Evolutionary conservation across 805 yeast genomes (phyloP), one percentile per base, ranked within the genome.

Genomic region (Jamesozyma lodderae): DNA sequence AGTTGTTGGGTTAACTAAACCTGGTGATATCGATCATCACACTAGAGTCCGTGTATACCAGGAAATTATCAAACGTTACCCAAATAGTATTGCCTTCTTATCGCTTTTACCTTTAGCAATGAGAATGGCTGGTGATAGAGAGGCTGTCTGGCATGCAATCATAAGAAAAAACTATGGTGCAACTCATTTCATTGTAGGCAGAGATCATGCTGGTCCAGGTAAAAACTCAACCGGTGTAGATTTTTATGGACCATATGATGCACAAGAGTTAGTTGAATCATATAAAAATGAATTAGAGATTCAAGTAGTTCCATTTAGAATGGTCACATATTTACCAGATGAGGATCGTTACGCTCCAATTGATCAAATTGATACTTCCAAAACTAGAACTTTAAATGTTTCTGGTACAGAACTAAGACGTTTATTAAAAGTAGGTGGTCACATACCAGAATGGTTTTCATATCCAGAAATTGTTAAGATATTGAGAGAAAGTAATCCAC

Each of bases 41-140:
- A 88, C 97, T 37, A 80, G 97, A 67, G 96, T 88, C 41, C 82
- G 92, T 53, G 97, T 88, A 11, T 88, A 88, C 69, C 82, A 84
- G 65, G 94, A 90, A 51, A 78, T 88, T 51, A 75, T 90, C 64
- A 84, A 88, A 66, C 81, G 90, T 56, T 88, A 84, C 65, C 97
- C 96, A 37, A 82, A 79, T 47, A 96, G 96, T 38, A 81, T 88
- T 75, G 96, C 96, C 13, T 77, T 83, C 47, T 69, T 88, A 45
- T 80, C 96, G 7, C 68, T 88, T 47, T 71, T 88, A 52, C 97
- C 97, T 10, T 70, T 88, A 56, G 97, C 97, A 28, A 88, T 88
- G 97, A 80, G 97, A 72, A 88, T 88, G 97, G 96, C 92, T 40
- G 97, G 97, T 63, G 96, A 90, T 63, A 78, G 95, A 62, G 97